These are phyloP conservation scores for Lagenaria siceraria DNA, from an alignment of 306 rosid species.

Conservation along the genomic window DNA sequence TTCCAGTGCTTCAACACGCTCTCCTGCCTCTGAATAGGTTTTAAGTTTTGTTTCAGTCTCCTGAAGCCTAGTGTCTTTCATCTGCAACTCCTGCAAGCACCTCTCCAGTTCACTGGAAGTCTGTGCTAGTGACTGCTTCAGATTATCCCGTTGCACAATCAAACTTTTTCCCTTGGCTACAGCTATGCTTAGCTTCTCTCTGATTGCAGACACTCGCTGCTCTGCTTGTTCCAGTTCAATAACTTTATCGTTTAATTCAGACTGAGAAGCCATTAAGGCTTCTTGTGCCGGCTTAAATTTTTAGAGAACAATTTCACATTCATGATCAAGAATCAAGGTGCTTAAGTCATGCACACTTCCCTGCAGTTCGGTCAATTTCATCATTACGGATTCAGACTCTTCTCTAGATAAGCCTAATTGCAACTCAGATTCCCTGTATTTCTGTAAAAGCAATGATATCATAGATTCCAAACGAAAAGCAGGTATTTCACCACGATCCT, in stretches of 20 bases:
- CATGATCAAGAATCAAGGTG: slow-evolving; percentile 44
- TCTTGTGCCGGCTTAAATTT: slow-evolving; percentile 55
- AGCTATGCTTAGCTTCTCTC: slow-evolving; percentile 94
- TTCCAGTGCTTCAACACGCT: slow-evolving; percentile 89
- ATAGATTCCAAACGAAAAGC: slow-evolving; percentile 42
- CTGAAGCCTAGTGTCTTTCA: slow-evolving; percentile 56
- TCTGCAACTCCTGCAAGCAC: slow-evolving; percentile 66
- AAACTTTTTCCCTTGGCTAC: slow-evolving; percentile 94
- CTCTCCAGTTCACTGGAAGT: slow-evolving; percentile 71
- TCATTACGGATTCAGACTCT: slow-evolving; percentile 32
- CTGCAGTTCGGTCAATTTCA: slow-evolving; percentile 43
- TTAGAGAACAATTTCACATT: slow-evolving; percentile 55
- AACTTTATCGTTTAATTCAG: slow-evolving; percentile 47
- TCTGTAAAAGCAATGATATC: slow-evolving; percentile 58
- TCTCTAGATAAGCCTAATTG: slow-evolving; percentile 38
- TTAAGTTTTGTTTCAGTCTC: slow-evolving; percentile 76
- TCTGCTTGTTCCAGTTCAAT: slow-evolving; percentile 73
- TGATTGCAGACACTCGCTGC: slow-evolving; percentile 64
- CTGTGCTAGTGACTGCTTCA: slow-evolving; percentile 68
- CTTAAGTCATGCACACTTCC: slow-evolving; percentile 38
- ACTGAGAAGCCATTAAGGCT: slow-evolving; percentile 36
- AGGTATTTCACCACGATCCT: slow-evolving; percentile 25
- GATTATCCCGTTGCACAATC: slow-evolving; percentile 85
- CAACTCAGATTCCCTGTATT: slow-evolving; percentile 41
- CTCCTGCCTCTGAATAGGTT: slow-evolving; percentile 84